Evolutionary conservation across 2,329 filamentous ascomycete genomes (phyloP).

Genomic region (Sporothrix humicola): DNA sequence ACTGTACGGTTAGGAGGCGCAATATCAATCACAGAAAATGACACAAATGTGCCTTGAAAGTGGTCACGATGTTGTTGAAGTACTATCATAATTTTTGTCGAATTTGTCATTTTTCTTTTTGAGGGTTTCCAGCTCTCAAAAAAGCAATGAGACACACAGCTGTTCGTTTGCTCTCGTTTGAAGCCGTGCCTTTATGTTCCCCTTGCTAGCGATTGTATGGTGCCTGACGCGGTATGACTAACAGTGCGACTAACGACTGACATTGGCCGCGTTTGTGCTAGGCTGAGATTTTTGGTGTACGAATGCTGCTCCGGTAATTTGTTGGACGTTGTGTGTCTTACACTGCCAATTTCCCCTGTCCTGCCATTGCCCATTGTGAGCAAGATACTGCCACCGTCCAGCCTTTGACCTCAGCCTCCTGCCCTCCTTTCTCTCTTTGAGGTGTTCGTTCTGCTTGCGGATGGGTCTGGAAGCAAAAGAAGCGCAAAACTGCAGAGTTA

Average conservation of each 20-base stretch:
- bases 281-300: neutral
- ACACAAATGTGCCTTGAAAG: neutral
- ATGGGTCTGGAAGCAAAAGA: neutral
- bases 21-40: too few relatives aligned
- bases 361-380: neutral
- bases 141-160: neutral
- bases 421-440: neutral
- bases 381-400: too few relatives aligned
- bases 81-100: too few relatives aligned
- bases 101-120: neutral
- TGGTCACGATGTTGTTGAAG: neutral
- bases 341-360: neutral
- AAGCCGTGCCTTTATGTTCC: neutral
- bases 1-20: too few relatives aligned
- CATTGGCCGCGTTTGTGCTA: slow-evolving; percentile 1
- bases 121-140: neutral
- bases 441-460: neutral
- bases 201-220: neutral
- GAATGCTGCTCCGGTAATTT: too few relatives aligned
- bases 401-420: neutral
- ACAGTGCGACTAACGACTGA: neutral
- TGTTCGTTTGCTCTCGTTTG: neutral
- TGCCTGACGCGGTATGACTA: neutral
- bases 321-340: too few relatives aligned
- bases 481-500: slow-evolving; percentile 9